Base-by-base conservation (phyloP, 139 green algal genomes). In the Chlamydomonas eustigma region DNA sequence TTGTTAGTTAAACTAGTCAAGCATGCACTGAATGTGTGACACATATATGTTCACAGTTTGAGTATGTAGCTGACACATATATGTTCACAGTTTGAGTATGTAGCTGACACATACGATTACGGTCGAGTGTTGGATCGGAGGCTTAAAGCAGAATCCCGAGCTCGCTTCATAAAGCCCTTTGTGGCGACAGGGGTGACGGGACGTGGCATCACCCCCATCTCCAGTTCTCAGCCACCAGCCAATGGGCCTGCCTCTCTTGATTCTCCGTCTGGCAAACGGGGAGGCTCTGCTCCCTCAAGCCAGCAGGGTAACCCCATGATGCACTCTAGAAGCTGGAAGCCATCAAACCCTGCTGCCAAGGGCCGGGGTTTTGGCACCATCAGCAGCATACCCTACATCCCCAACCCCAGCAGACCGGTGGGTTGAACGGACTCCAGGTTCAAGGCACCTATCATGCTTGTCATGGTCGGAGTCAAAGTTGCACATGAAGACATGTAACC, bases 141-240 rank as follows among this genome's bases (percentile, higher is more conserved):
- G 25, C 50, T 83, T 38, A 83, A 83, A 67, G 3, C 3, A 3
- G 73, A 83, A 4, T 73, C 78, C 0, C 73, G 78, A 0, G 73
- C 78, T 1, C 39, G 44, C n/a, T 79, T 83, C 32, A 6, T 3
- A 18, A 77, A 70, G 37, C 78, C 78, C 12, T 83, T 78, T 28
- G 31, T 68, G 24, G 58, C 37, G 37, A 77, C 50, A 31, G 64
- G 71, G 4, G 30, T 38, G 1, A 32, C 50, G 2, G 37, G 25
- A 5, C 63, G 63, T 22, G 63, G 63, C 6, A 70, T 70, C 63
- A 70, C 63, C 30, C 63, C 63, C 32, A 28, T 28, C 63, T 28
- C 12, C 18, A 58, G 12, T 18, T 12, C 44, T 12, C 12, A 58
- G 44, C 44, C 44, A 18, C 44, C 44, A 18, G 18, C 12, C 44